Conservation (phyloP, 306 rosid genomes). For the Sesbania bispinosa region DNA sequence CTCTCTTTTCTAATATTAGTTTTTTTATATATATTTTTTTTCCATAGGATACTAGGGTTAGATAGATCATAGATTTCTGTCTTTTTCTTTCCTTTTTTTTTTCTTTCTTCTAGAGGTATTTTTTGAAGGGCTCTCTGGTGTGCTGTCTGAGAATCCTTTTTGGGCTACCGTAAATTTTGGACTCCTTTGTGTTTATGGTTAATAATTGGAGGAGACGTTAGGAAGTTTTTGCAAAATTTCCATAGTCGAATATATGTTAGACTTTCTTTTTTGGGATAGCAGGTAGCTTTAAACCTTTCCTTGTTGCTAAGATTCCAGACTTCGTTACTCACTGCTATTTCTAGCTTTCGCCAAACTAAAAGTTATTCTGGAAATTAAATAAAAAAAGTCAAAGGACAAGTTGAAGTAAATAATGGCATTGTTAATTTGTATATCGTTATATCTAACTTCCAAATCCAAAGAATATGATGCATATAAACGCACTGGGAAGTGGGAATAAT, state of each 20-base stretch:
- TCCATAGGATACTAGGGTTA: not conserved
- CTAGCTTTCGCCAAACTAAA: not conserved
- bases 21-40: not conserved
- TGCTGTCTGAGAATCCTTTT: conserved; percentile 17
- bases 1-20: not conserved
- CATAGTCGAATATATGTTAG: not conserved
- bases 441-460: too few species aligned
- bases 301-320: not conserved
- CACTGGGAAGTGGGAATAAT: too few species aligned
- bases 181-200: conserved; percentile 26
- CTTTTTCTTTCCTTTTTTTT: not conserved
- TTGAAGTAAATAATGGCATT: not conserved
- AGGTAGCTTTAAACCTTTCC: too few species aligned
- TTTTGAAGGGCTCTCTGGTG: conserved; percentile 22
- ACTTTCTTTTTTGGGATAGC: not conserved
- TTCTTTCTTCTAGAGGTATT: not conserved
- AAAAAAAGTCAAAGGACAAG: not conserved
- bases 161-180: conserved; percentile 40
- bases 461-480: too few species aligned
- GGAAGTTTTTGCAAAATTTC: not conserved
- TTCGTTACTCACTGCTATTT: not conserved
- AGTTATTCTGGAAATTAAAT: not conserved
- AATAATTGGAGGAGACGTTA: conserved; percentile 31
- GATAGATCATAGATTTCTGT: not conserved
- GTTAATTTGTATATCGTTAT: too few species aligned